Evolutionary conservation across 2,329 filamentous ascomycete species (phyloP).

Genomic region (Hymenoscyphus linearis): DNA sequence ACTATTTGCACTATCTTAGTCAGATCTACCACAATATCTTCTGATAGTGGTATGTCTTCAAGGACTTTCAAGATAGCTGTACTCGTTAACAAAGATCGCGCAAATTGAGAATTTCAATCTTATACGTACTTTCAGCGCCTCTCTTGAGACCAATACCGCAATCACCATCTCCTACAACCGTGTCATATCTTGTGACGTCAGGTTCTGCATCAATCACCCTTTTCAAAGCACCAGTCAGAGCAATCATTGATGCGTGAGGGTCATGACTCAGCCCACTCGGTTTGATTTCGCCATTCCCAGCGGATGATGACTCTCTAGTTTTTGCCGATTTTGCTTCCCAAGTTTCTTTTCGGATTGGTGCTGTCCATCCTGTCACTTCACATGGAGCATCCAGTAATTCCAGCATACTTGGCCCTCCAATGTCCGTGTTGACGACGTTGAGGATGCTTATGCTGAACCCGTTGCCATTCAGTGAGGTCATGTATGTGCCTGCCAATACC

Average conservation of each 20-base stretch:
- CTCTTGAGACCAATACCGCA: constrained; percentile 65
- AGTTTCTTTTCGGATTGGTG: constrained; percentile 51
- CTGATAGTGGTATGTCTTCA: constrained; percentile 38
- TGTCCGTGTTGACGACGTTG: constrained; percentile 50
- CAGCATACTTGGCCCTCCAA: constrained; percentile 46
- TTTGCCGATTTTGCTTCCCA: constrained; percentile 46
- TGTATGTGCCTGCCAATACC: constrained; percentile 61
- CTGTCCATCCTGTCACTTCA: constrained; percentile 63
- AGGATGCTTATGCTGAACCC: constrained; percentile 67
- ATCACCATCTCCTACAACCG: constrained; percentile 67
- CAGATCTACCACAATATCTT: constrained; percentile 56
- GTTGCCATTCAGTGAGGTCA: constrained; percentile 67
- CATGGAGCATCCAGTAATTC: constrained; percentile 63
- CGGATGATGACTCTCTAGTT: constrained; percentile 24
- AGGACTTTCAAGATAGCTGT: constrained; percentile 41
- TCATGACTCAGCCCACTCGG: constrained; percentile 30
- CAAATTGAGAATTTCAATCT: background rate
- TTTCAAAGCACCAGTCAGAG: constrained; percentile 49
- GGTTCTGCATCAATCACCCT: constrained; percentile 58
- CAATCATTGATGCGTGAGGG: constrained; percentile 41
- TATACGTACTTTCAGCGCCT: constrained; percentile 50
- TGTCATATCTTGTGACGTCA: constrained; percentile 62
- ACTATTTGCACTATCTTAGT: constrained; percentile 57
- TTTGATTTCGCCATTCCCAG: constrained; percentile 30
- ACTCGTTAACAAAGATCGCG: constrained; percentile 21